These are phyloP conservation scores for Venturia nashicola DNA, from an alignment of 2,329 filamentous ascomycete species.

Conservation along the genomic window DNA sequence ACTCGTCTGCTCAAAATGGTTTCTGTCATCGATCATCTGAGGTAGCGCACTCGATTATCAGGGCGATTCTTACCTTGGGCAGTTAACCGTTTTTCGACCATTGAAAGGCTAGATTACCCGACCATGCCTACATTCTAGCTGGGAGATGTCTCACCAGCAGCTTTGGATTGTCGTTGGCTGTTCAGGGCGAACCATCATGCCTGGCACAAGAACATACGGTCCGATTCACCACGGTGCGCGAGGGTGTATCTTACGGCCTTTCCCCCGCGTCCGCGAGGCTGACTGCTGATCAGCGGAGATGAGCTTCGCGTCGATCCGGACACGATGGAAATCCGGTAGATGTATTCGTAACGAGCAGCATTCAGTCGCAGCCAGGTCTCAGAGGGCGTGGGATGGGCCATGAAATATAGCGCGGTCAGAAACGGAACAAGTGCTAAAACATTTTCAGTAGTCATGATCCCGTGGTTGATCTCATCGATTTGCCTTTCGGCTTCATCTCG, in stretches of 20 bases:
- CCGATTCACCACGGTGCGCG: background rate
- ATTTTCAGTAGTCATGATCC: background rate
- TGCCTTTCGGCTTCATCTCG: background rate
- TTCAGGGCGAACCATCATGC: background rate
- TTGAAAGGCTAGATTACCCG: background rate
- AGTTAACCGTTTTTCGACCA: background rate
- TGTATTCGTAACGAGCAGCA: background rate
- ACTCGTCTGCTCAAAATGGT: background rate
- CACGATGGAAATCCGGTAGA: background rate
- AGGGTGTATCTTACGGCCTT: background rate
- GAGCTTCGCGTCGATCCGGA: background rate
- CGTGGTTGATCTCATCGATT: background rate
- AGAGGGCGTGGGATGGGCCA: background rate
- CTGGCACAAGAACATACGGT: background rate
- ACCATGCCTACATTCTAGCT: background rate
- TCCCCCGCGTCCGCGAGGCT: background rate
- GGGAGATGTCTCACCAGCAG: background rate
- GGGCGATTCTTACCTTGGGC: background rate
- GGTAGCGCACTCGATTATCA: background rate
- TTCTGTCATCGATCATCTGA: background rate
- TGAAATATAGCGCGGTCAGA: background rate
- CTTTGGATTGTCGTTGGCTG: background rate
- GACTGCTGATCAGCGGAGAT: background rate
- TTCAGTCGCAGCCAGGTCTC: background rate
- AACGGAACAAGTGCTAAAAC: background rate